Base-by-base conservation (phyloP, 441 rosid genomes). In the Gossypium schwendimanii region DNA sequence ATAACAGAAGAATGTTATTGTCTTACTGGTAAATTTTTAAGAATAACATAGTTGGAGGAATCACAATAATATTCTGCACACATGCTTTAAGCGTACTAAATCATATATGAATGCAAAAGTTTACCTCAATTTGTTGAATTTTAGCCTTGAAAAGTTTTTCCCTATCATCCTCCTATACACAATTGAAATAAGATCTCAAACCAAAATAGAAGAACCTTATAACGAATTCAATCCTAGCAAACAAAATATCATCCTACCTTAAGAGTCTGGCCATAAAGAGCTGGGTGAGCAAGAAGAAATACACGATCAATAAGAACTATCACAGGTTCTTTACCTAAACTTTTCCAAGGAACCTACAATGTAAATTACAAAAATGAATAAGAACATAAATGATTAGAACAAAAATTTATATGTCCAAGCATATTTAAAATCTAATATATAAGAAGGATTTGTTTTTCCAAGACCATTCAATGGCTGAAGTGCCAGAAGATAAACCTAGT, bases 321-420 rank as follows among this genome's bases (percentile, higher is more conserved):
- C 24, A 95, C 99, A 24, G 99, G 97, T 82, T 95, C 98, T 82
- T 91, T 93, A 55, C 98, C 99, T 72, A 95, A 81, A 79, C 99
- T 85, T 85, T 95, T 93, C 98, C 99, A 95, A 11, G 99, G 99
- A 82, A 95, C 99, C 99, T 95, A 74, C 68, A 74, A 82, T 23
- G 23, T 23, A 65, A 39, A 52, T 52, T 52, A 31, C 61, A 69
- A 64, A 45, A 18, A 33, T 39, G 44, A 76, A 33, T 14, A 61
- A 59, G 4, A 44, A 63, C 41, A 55, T n/a, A 66, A 67, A 55
- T 9, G 11, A 68, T 15, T 14, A 54, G 41, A 67, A 7, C 33
- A 55, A 60, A 73, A 71, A 9, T 33, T 50, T 18, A 57, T 52
- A 71, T 47, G 17, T 58, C 9, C 17, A 75, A 26, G 26, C 72